Evolutionary conservation across 2,329 filamentous ascomycete genomes (phyloP).

Genomic region (Cladosporium sp.): DNA sequence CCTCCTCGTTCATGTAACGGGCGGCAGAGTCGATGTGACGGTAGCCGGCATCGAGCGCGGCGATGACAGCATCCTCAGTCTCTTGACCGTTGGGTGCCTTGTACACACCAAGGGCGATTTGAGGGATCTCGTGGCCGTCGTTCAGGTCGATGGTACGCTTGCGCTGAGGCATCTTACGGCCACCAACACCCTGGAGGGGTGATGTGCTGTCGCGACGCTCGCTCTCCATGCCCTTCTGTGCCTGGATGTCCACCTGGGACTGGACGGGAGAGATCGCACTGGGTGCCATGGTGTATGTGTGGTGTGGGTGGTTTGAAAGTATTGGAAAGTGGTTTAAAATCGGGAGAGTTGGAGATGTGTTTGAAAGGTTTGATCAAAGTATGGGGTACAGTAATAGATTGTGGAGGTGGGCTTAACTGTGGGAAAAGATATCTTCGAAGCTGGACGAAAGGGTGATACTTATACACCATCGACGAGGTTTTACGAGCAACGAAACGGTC

Average conservation of each 20-base stretch:
- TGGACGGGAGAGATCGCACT: slow-evolving; percentile 4
- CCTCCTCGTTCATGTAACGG: slow-evolving; percentile 42
- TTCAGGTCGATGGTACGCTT: slow-evolving; percentile 33
- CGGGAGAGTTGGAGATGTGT: neutral
- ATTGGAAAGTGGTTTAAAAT: neutral
- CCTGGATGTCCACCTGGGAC: slow-evolving; percentile 21
- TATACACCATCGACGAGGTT: neutral
- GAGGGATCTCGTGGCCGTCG: slow-evolving; percentile 36
- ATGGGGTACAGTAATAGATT: neutral
- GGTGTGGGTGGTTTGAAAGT: neutral
- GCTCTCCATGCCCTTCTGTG: slow-evolving; percentile 21
- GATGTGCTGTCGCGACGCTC: slow-evolving; percentile 12
- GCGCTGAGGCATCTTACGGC: slow-evolving; percentile 17
- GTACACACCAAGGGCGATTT: slow-evolving; percentile 39
- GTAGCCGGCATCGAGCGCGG: slow-evolving; percentile 46
- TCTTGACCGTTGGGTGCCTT: slow-evolving; percentile 32
- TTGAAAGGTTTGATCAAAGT: neutral
- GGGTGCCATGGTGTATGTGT: slow-evolving; percentile 5
- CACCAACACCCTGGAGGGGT: slow-evolving; percentile 2
- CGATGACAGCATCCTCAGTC: slow-evolving; percentile 34
- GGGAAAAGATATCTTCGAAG: neutral
- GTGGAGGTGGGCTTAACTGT: slow-evolving; percentile 5
- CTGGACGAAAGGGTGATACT: slow-evolving; percentile 6
- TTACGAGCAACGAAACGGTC: neutral
- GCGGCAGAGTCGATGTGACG: slow-evolving; percentile 50